These are phyloP conservation scores for Tetrahymena elliotti DNA, from an alignment of 73 alveolate species.

Conservation along the genomic window DNA sequence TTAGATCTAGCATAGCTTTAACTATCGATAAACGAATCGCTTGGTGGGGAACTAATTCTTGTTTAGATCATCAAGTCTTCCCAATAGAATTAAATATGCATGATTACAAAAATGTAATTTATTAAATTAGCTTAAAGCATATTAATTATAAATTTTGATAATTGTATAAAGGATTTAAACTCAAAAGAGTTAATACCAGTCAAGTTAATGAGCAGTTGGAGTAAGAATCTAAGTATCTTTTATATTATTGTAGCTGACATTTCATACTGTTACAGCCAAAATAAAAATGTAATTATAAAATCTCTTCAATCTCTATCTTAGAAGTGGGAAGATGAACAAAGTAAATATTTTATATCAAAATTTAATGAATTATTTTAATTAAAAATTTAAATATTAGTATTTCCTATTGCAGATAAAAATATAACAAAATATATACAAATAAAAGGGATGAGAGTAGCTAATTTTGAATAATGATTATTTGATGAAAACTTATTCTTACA, in stretches of 20 bases:
- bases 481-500: background rate
- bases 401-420: background rate
- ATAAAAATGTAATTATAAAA: background rate
- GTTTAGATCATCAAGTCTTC: background rate
- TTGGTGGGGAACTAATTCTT: background rate
- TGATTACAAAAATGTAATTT: background rate
- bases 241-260: background rate
- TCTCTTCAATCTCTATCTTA: background rate
- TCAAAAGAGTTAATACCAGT: background rate
- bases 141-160: background rate
- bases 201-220: background rate
- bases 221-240: background rate
- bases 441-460: background rate
- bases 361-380: background rate
- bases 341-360: background rate
- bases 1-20: background rate
- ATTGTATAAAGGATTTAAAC: background rate
- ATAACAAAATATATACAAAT: background rate
- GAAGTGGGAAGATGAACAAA: background rate
- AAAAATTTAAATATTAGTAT: background rate
- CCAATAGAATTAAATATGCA: background rate
- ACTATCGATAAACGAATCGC: background rate
- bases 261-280: background rate
- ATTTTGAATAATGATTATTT: background rate
- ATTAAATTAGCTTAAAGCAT: background rate